phyloP scores from a whole-genome alignment of 1,139 yeast species.

The Chernovozyma sophiae-reginae region DNA sequence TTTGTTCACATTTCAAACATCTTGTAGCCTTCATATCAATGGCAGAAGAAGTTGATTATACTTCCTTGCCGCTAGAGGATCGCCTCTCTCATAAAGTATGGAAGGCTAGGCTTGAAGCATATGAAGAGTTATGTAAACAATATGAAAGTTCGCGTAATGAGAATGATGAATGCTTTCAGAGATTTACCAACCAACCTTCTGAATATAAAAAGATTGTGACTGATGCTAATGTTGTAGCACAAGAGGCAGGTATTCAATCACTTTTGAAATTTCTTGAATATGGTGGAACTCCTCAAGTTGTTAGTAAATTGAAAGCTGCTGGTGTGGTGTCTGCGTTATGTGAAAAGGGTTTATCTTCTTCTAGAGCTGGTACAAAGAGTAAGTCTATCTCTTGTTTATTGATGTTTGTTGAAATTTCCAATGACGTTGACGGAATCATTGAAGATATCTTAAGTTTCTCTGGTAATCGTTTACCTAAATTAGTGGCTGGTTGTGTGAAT shows the following conservation, averaged over 20 bases:
- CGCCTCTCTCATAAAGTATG: slow-evolving; percentile 73
- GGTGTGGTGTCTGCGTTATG: slow-evolving; percentile 56
- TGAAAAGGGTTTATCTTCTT: slow-evolving; percentile 76
- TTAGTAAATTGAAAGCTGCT: slow-evolving; percentile 31
- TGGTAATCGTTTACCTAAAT: slow-evolving; percentile 67
- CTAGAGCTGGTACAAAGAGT: slow-evolving; percentile 72
- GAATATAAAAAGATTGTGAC: slow-evolving; percentile 53
- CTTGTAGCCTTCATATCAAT: too few species aligned
- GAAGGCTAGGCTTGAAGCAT: slow-evolving; percentile 85
- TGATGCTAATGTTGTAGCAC: slow-evolving; percentile 90
- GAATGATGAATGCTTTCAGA: slow-evolving; percentile 49
- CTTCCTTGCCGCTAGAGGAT: slow-evolving; percentile 61
- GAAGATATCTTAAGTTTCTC: slow-evolving; percentile 65
- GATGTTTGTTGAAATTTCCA: slow-evolving; percentile 57
- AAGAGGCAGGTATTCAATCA: slow-evolving; percentile 70
- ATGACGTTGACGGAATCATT: slow-evolving; percentile 60
- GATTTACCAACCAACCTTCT: slow-evolving; percentile 48
- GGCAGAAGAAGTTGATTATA: slow-evolving; percentile 54
- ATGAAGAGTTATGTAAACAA: slow-evolving; percentile 56
- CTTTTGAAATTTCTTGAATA: slow-evolving; percentile 53
- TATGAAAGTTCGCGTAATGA: slow-evolving; percentile 57
- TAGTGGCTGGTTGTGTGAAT: slow-evolving; percentile 64
- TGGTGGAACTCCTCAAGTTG: slow-evolving; percentile 45
- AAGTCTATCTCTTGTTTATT: slow-evolving; percentile 61
- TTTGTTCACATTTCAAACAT: too few species aligned